A percentile compares a stretch with the other conserved stretches of the same genome.
phyloP scores from a whole-genome alignment of 192 early-diverging fungal genomes.

The Entophlyctis luteolus region DNA sequence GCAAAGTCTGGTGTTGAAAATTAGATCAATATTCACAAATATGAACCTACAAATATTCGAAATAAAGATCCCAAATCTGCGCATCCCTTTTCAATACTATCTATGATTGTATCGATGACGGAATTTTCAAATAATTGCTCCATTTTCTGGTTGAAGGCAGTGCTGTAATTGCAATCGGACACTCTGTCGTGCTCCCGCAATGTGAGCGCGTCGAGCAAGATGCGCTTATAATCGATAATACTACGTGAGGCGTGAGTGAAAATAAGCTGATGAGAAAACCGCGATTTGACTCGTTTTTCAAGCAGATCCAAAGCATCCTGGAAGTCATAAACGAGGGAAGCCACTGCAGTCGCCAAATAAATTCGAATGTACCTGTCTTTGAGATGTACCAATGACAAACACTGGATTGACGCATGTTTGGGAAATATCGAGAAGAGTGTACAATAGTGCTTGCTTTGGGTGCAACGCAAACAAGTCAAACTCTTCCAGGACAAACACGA shows the following conservation, averaged over 20 bases:
- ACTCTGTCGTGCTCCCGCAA: conserved; percentile 5
- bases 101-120: background rate
- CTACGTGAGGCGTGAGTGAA: conserved; percentile 58
- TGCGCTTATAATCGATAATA: conserved; percentile 54
- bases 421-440: conserved; percentile 89
- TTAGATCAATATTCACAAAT: background rate
- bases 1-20: conserved; percentile 2
- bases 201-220: conserved; percentile 53
- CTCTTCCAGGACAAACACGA: conserved; percentile 89
- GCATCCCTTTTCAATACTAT: conserved; percentile 8
- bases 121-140: background rate
- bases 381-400: conserved; percentile 80
- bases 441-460: conserved; percentile 87
- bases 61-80: conserved; percentile 24
- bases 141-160: conserved; percentile 21
- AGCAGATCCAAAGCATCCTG: conserved; percentile 76
- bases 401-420: conserved; percentile 81
- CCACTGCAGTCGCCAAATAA: background rate
- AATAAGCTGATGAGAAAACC: conserved; percentile 85
- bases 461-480: conserved; percentile 90
- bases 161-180: background rate
- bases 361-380: conserved; percentile 38
- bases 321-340: background rate
- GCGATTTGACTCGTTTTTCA: conserved; percentile 92
- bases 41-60: conserved; percentile 29